Conservation (phyloP, 441 rosid genomes). For the Adansonia gregorii region DNA sequence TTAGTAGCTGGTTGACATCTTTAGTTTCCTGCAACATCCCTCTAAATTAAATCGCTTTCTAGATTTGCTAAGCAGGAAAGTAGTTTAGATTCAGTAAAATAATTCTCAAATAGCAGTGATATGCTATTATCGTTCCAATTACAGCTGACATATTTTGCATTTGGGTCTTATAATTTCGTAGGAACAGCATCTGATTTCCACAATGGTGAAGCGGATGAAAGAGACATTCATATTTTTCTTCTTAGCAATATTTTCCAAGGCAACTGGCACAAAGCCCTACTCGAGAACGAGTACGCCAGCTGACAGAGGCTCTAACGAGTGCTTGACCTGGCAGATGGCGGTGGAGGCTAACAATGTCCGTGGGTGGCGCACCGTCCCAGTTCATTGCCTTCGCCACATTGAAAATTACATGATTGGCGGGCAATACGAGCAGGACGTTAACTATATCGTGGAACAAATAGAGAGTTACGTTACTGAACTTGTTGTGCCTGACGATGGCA, state of each 20-base stretch:
- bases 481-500: slow-evolving; percentile 45
- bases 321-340: slow-evolving; percentile 89
- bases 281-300: slow-evolving; percentile 15
- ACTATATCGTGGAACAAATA: slow-evolving; percentile 55
- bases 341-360: slow-evolving; percentile 84
- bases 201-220: slow-evolving; percentile 42
- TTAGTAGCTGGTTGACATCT: background rate
- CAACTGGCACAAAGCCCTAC: slow-evolving; percentile 27
- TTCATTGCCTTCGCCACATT: slow-evolving; percentile 53
- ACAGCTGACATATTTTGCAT: background rate
- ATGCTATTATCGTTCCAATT: background rate
- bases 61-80: too few relatives aligned
- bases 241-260: slow-evolving; percentile 43
- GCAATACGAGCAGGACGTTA: slow-evolving; percentile 68
- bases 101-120: too few relatives aligned
- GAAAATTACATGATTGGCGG: slow-evolving; percentile 79
- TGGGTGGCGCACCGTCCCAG: slow-evolving; percentile 80
- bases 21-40: background rate
- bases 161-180: background rate
- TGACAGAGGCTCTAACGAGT: slow-evolving; percentile 41
- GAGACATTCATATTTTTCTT: slow-evolving; percentile 40
- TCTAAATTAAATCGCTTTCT: too few relatives aligned
- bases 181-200: slow-evolving; percentile 33
- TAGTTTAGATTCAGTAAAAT: too few relatives aligned
- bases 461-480: slow-evolving; percentile 44